Percentiles rank a stretch among this genome's conserved stretches.
Conservation (phyloP, 805 yeast species). For the Saturnispora dispora region DNA sequence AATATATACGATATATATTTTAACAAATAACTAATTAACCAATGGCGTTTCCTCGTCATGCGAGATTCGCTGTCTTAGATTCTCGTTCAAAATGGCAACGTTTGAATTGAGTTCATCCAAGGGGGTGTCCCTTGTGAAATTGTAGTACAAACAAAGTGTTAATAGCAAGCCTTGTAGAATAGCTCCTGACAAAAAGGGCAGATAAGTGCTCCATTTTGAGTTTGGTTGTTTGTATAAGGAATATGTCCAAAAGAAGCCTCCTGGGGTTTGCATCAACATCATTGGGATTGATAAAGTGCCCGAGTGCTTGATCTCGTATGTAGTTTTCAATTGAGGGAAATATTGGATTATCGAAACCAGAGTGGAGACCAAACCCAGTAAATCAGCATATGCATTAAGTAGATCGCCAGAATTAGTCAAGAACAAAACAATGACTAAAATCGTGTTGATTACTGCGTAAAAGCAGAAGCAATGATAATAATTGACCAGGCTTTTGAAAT, state of each 20-base stretch:
- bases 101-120: slow-evolving; percentile 19
- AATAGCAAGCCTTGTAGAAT: slow-evolving; percentile 53
- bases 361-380: slow-evolving; percentile 60
- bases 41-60: slow-evolving; percentile 7
- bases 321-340: slow-evolving; percentile 70
- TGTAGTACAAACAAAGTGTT: slow-evolving; percentile 49
- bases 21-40: neutral
- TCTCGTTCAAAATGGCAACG: slow-evolving; percentile 11
- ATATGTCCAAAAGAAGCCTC: slow-evolving; percentile 75
- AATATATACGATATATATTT: neutral
- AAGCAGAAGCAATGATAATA: slow-evolving; percentile 34
- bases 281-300: slow-evolving; percentile 72
- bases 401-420: slow-evolving; percentile 10
- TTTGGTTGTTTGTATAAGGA: slow-evolving; percentile 64
- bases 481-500: slow-evolving; percentile 32
- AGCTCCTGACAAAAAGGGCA: slow-evolving; percentile 70
- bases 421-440: slow-evolving; percentile 28
- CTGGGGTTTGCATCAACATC: slow-evolving; percentile 87
- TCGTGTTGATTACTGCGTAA: slow-evolving; percentile 28
- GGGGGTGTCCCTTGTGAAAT: slow-evolving; percentile 17
- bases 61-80: neutral
- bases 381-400: slow-evolving; percentile 37
- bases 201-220: slow-evolving; percentile 80
- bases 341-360: slow-evolving; percentile 60
- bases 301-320: slow-evolving; percentile 59